Percentiles rank a stretch among this genome's conserved stretches.
phyloP scores from a whole-genome alignment of 331 rosid species.

The Malus hybrid region DNA sequence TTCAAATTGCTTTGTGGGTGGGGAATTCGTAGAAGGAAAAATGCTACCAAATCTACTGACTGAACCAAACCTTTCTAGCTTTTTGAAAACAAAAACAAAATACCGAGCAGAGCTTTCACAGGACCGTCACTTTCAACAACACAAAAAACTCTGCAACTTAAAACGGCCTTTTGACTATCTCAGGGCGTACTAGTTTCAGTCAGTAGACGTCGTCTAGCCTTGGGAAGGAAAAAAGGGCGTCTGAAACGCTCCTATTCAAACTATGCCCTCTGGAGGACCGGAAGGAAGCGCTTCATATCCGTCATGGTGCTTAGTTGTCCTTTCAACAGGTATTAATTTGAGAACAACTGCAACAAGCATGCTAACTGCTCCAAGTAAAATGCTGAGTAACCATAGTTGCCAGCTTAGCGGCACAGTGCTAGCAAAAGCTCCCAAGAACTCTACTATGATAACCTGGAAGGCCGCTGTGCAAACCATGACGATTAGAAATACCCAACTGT shows the following conservation, averaged over 20 bases:
- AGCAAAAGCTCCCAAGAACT: slow-evolving; percentile 81
- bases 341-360: slow-evolving; percentile 62
- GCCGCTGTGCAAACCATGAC: slow-evolving; percentile 51
- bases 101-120: background rate
- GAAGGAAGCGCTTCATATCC: slow-evolving; percentile 67
- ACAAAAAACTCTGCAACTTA: too few relatives aligned
- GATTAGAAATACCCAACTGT: slow-evolving; percentile 65
- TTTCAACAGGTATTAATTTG: slow-evolving; percentile 74
- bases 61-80: background rate
- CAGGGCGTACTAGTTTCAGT: background rate
- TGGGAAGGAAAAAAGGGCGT: background rate
- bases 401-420: slow-evolving; percentile 91
- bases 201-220: background rate
- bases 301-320: slow-evolving; percentile 38
- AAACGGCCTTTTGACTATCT: background rate
- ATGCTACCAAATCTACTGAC: background rate
- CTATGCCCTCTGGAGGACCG: slow-evolving; percentile 29
- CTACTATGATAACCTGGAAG: slow-evolving; percentile 73
- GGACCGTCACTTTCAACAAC: background rate
- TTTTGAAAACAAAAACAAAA: background rate
- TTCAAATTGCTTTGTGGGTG: background rate
- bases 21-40: background rate
- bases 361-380: slow-evolving; percentile 65
- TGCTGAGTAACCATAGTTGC: slow-evolving; percentile 76
- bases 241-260: background rate